Evolutionary conservation across 2,329 filamentous ascomycete species (phyloP), one percentile per base, ranked within the genome.

Genomic region (Xylaria sp.): DNA sequence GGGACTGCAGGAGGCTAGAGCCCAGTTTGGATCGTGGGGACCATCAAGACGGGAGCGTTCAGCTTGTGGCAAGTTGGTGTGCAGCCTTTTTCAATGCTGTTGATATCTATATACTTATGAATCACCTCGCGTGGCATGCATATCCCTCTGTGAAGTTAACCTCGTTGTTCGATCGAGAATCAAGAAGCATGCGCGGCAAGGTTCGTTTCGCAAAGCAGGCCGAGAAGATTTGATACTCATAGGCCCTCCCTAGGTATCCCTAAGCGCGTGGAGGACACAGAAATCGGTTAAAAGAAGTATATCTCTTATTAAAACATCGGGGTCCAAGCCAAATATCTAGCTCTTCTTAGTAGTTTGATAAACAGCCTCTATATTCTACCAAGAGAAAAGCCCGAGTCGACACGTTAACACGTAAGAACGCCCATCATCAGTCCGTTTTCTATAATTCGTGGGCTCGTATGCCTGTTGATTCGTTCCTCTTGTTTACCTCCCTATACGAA

Each of bases 381-480:
- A 9, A 54, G 44, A 37, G n/a, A 34, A 51, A 52, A 37, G 15
- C 10, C 57, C 10, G 56, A n/a, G 9, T 7, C 10, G 8, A 39
- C 5, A 37, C 10, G 46, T 50, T 60, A 55, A 44, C 28, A 28
- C 28, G 28, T 28, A 59, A 59, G 8, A 46, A 23, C 34, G 31
- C 31, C 65, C 37, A 58, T 62, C 57, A 65, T 65, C 58, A 64
- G 52, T 44, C 44, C 46, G 18, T 70, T 63, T 56, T 28, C 62
- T 9, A 13, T 39, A 56, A 61, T 62, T 34, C 56, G 9, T 25
- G 13, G 20, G n/a, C 46, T 39, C 31, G 20, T 37, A 18, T 18
- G 9, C 37, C 13, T 34, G 7, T 51, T 28, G 20, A 13, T 2
- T 34, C 28, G 37, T 28, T 25, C 20, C 28, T 46, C 23, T 48